Base-by-base conservation (phyloP, 805 yeast genomes). In the Saccharomycopsis schoenii region DNA sequence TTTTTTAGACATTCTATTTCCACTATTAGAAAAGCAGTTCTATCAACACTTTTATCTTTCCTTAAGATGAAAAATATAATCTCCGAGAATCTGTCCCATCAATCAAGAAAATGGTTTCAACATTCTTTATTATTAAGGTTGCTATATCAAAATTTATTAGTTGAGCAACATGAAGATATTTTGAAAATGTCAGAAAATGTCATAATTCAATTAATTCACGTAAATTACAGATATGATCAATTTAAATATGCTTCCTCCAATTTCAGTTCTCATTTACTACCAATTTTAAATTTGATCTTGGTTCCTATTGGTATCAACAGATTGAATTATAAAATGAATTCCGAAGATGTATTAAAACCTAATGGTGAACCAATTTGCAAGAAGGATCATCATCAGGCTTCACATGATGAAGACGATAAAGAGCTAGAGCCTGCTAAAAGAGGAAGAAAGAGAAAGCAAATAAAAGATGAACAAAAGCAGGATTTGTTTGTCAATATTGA, bases 241-340 rank as follows among this genome's bases (percentile, higher is more conserved):
- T 50, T 19, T 15, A 34, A 25, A 42, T 66, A 71, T 2, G 75
- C 72, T n/a, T 70, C 77, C 12, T 65, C 75, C 1, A 71, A 87
- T 64, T 82, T 90, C 64, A 71, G 75, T 2, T 74, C 76, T 3
- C 92, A 88, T 68, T 74, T 82, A 57, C 76, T 75, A 56, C 86
- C 90, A 8, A 75, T 86, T 62, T 73, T 87, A 59, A 80, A 84
- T 15, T 75, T 94, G 54, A 69, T 90, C 55, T 85, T 89, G 86
- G 93, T 98, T 0, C 99, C 99, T 2, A 88, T 94, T 62, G 99
- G 99, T 63, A 84, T 91, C 60, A 88, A 96, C 3, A 84, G 98
- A 65, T 88, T 86, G 70, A 88, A 86, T 67, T 94, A 89, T 71
- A 82, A 83, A 40, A 89, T 94, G 97, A 85, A 88, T 66, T 76